Evolutionary conservation across 192 early-diverging fungal species (phyloP), one percentile per base, ranked within the genome.

Genomic region (Podila minutissima): DNA sequence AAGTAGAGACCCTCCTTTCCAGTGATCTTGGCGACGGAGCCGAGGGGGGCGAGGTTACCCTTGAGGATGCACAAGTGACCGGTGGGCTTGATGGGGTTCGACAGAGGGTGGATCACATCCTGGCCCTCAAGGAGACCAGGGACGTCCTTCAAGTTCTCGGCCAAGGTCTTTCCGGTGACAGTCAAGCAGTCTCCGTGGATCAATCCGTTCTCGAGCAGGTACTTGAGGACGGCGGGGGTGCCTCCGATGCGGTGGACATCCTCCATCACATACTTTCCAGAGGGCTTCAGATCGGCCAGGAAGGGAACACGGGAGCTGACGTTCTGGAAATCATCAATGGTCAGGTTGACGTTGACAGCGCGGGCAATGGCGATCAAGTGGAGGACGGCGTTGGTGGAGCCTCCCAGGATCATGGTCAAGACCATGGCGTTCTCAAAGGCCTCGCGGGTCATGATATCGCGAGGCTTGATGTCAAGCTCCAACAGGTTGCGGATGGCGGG

Each of bases 1-100:
- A 99, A 99, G 59, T 74, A 57, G 13, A 98, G 88, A 24, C 98
- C 98, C 89, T 99, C 96, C 86, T 99, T 99, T 62, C 98, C 98
- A 13, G 98, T 99, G 86, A 99, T 99, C 88, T 99, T 99, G 62
- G 98, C 98, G 48, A 99, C 98, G 10, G 93, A 93, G 12, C 97
- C 97, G 68, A 95, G 92, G 48, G 98, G 97, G 35, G 98, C 96
- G 22, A 99, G 88, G 77, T 96, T 97, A 70, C 98, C 98, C 61
- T 89, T 86, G 74, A 99, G 85, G 62, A 97, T 98, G 84, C 96
- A 96, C 76, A 99, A 89, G 76, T 99, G 98, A 26, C 98, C 98
- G 41, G 91, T 89, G 4, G 91, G 33, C 90, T 99, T 99, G 88
- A 99, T 97, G 29, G 98, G 98, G 33, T 92, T 86, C 35, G 83